Percentiles rank a stretch among this genome's conserved stretches.
Conservation (phyloP, 768 basidiomycete species). For the Pleurotus platypus region DNA sequence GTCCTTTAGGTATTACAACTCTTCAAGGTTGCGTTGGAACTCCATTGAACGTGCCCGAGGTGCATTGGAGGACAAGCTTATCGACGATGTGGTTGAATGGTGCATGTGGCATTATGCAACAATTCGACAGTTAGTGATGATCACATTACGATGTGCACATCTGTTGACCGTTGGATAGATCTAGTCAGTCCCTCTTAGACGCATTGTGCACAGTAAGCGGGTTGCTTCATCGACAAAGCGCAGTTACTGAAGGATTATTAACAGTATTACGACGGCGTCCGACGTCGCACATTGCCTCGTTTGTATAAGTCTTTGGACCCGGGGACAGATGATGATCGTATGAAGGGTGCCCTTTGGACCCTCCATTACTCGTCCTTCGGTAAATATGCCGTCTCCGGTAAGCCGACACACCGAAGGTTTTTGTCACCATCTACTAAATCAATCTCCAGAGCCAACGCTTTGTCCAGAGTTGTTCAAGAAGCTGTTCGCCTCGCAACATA, state of each 20-base stretch:
- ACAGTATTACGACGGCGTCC: conserved; percentile 67
- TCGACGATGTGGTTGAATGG: conserved; percentile 75
- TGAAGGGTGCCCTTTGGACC: conserved; percentile 89
- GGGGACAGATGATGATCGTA: conserved; percentile 80
- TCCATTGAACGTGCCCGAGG: conserved; percentile 65
- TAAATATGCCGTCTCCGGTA: conserved; percentile 48
- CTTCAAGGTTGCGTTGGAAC: conserved; percentile 69
- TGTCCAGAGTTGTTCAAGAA: conserved; percentile 54
- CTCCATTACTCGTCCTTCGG: conserved; percentile 61
- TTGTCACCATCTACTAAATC: not conserved
- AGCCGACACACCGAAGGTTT: conserved; percentile 8
- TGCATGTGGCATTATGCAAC: conserved; percentile 73
- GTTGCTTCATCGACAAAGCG: not conserved
- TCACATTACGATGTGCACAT: not conserved
- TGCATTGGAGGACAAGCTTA: conserved; percentile 53
- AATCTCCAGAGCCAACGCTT: conserved; percentile 54
- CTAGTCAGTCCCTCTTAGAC: conserved; percentile 48
- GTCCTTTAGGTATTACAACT: conserved; percentile 52
- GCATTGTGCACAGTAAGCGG: conserved; percentile 44
- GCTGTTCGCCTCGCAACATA: conserved; percentile 72
- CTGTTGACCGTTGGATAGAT: conserved; percentile 14
- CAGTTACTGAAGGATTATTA: conserved; percentile 1
- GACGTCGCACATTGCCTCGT: conserved; percentile 56
- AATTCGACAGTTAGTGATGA: conserved; percentile 38
- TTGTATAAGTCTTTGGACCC: conserved; percentile 58